Conservation (phyloP, 164 flowering plant genomes). For the Cinnamomum chago region DNA sequence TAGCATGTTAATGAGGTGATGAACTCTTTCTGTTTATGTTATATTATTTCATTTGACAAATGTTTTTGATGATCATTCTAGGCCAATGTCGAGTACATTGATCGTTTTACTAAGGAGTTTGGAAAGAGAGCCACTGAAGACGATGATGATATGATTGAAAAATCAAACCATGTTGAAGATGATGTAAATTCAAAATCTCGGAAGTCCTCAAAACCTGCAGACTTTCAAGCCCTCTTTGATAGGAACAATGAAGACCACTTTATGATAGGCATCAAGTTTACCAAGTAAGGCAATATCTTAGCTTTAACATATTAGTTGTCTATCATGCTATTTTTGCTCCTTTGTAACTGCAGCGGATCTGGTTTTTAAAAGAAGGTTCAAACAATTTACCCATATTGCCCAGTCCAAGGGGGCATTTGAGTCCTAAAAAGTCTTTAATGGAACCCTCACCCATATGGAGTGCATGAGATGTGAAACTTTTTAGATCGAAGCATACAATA, state of each 20-base stretch:
- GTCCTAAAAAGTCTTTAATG: neutral
- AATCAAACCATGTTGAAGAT: conserved; percentile 15
- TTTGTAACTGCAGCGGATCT: neutral
- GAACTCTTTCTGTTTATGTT: neutral
- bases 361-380: neutral
- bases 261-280: conserved; percentile 83
- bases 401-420: neutral
- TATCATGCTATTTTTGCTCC: neutral
- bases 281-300: conserved; percentile 38
- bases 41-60: neutral
- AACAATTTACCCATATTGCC: neutral
- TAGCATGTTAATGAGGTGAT: neutral
- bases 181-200: conserved; percentile 21
- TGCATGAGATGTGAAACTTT: neutral
- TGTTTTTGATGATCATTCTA: conserved; percentile 20
- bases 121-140: conserved; percentile 47
- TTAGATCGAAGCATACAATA: neutral
- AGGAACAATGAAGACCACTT: conserved; percentile 74
- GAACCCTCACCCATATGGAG: neutral
- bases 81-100: conserved; percentile 68
- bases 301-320: neutral
- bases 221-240: conserved; percentile 66
- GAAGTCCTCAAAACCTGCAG: conserved; percentile 71
- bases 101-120: conserved; percentile 64
- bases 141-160: conserved; percentile 19